Base-by-base conservation (phyloP, 2,329 filamentous ascomycete species). In the Xylariaceae sp. region DNA sequence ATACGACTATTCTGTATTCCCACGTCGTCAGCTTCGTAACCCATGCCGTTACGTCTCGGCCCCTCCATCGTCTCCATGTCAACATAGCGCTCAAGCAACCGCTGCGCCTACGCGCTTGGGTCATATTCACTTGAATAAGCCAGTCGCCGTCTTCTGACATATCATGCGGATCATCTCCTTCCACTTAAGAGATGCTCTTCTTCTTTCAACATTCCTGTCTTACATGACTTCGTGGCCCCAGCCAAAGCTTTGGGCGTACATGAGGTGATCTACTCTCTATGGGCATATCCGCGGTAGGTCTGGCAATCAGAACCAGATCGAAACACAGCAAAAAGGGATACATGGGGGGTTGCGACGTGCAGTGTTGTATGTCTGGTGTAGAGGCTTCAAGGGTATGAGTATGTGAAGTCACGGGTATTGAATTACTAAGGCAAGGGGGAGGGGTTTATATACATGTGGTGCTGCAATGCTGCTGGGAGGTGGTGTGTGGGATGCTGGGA, bases 181-280 rank as follows among this genome's bases (percentile, higher is more conserved):
- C 54, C 51, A 43, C 49, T 27, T 40, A 31, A 46, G 46, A 50
- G 47, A 47, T 40, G 51, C 44, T 57, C 55, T 55, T 57, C 54
- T 53, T 58, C 45, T 56, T 53, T 55, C 54, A 41, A 55, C 52
- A 51, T 54, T 55, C 52, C 51, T 57, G 54, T 60, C 59, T 64
- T 67, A 67, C 65, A 67, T 67, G 65, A 67, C 55, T 67, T 66
- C 65, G 62, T 67, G 60, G 58, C 62, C 65, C 60, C 52, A 15
- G 49, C 51, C 39, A 43, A 46, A 39, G 45, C 11, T 58, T 50
- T 44, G 63, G 63, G 61, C 58, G 57, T 67, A 66, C 65, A 67
- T 65, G 63, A 66, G 54, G 57, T 64, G 55, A 61, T 64, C 61
- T 66, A 54, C 52, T 66, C 59, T 67, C 61, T 66, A 65, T 62